Evolutionary conservation across 192 early-diverging fungal genomes (phyloP), one percentile per base, ranked within the genome.

Genomic region (Backusella tarrabulga): DNA sequence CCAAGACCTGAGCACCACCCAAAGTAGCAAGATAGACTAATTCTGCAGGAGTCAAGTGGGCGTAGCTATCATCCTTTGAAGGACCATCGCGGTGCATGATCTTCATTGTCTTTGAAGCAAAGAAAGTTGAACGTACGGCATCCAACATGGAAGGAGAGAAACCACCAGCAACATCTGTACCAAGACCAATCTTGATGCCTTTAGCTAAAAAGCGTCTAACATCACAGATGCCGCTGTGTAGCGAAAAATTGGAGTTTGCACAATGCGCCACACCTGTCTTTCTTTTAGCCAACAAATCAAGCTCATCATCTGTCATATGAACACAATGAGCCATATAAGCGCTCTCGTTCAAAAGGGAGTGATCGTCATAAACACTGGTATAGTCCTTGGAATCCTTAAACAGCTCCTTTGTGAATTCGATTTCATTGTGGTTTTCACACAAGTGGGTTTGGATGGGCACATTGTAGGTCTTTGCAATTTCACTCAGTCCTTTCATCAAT

Each of bases 261-360:
- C 97, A 99, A 78, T 99, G 97, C 11, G 94, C 91, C 56, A 99
- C 85, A 68, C 95, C 95, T 5, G 91, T 90, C 9, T 90, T 87
- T 44, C 85, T 80, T 29, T 87, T 79, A 52, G 86, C 87, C 68
- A 97, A 77, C 12, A 96, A 72, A 7, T 82, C 79, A 21, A 92
- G 81, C 68, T 99, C 97, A 8, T 87, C 84, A 0, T 91, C 88
- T 19, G 85, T 85, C 85, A 96, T 89, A 83, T 98, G 95, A 36
- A 99, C 90, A 74, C 95, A 95, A 80, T 99, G 97, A 36, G 96
- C 97, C 92, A 97, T 94, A 71, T 97, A 92, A 3, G 94, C 91
- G 17, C 88, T 82, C 19, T 87, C 77, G 67, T 86, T 92, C 76
- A 97, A 86, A 42, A 99, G 88, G 0, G 90, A 91, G 76, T 89